These are phyloP conservation scores for Eremothecium sinecaudum DNA, from an alignment of 1,139 yeast species.

Conservation along the genomic window DNA sequence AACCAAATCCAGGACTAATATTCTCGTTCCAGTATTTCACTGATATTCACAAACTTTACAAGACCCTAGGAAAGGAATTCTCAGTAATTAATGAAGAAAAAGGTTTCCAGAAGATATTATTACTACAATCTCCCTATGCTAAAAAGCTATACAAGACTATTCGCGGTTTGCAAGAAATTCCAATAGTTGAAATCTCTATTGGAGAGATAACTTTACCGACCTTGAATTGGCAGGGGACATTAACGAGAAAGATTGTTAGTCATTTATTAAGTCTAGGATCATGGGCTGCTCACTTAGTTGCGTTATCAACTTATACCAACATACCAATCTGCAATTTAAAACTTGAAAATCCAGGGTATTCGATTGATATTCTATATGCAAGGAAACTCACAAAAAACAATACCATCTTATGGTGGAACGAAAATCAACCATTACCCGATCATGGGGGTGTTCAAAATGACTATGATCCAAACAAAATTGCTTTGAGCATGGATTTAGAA, in stretches of 20 bases:
- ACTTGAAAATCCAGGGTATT: slow-evolving; percentile 62
- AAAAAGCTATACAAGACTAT: slow-evolving; percentile 38
- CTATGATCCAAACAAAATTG: slow-evolving; percentile 26
- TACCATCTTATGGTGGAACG: slow-evolving; percentile 91
- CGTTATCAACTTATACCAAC: slow-evolving; percentile 61
- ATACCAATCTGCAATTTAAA: slow-evolving; percentile 82
- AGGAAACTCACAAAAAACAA: slow-evolving; percentile 57
- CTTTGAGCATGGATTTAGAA: slow-evolving; percentile 49
- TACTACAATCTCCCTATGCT: slow-evolving; percentile 65
- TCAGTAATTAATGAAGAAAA: slow-evolving; percentile 56
- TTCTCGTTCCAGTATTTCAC: slow-evolving; percentile 47
- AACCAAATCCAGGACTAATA: slow-evolving; percentile 42
- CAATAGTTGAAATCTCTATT: slow-evolving; percentile 52
- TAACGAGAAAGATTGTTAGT: slow-evolving; percentile 58
- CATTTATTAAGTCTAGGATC: slow-evolving; percentile 67
- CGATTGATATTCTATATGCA: slow-evolving; percentile 83
- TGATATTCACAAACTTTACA: slow-evolving; percentile 43
- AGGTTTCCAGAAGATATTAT: slow-evolving; percentile 56
- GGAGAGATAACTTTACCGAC: slow-evolving; percentile 58
- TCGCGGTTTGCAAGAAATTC: slow-evolving; percentile 46
- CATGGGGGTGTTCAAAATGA: slow-evolving; percentile 80
- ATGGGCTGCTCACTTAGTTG: slow-evolving; percentile 61
- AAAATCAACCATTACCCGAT: slow-evolving; percentile 61
- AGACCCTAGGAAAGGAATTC: slow-evolving; percentile 45
- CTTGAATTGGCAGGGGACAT: slow-evolving; percentile 74